Conservation (phyloP, 768 basidiomycete species). For the Pleurotus tuoliensis region DNA sequence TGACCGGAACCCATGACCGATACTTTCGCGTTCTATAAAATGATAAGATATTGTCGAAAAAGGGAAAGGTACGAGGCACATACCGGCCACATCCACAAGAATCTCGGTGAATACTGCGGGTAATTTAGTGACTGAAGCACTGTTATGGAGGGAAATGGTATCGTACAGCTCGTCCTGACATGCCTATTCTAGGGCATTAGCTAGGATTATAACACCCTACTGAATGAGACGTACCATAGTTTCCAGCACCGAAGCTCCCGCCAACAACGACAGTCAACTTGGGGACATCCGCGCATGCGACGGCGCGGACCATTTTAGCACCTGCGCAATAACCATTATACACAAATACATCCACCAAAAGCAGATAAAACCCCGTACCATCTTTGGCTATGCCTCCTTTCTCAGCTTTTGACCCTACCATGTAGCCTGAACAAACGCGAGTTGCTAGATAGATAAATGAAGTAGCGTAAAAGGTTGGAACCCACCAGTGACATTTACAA, state of each 20-base stretch:
- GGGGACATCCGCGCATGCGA: constrained; percentile 90
- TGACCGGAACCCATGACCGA: constrained; percentile 96
- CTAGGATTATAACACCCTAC: constrained; percentile 12
- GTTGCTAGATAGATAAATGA: background rate
- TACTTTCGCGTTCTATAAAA: constrained; percentile 76
- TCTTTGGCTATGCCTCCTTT: constrained; percentile 93
- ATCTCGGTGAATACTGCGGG: constrained; percentile 82
- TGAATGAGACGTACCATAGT: constrained; percentile 63
- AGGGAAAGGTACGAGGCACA: constrained; percentile 24
- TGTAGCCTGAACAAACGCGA: constrained; percentile 56
- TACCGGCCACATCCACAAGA: constrained; percentile 99
- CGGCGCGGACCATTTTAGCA: constrained; percentile 96
- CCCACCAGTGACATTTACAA: constrained; percentile 90
- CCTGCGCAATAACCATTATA: constrained; percentile 25
- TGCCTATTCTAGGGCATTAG: constrained; percentile 44
- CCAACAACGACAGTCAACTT: constrained; percentile 93
- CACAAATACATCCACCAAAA: background rate
- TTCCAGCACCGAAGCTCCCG: constrained; percentile 92
- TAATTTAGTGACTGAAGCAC: background rate
- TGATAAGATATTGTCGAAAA: constrained; percentile 5
- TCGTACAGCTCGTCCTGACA: constrained; percentile 89
- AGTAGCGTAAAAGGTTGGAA: background rate
- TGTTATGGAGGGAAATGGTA: background rate
- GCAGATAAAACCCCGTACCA: constrained; percentile 31
- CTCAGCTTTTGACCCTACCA: constrained; percentile 96